Evolutionary conservation across 768 basidiomycete genomes (phyloP).

Genomic region (Serendipita sp.): DNA sequence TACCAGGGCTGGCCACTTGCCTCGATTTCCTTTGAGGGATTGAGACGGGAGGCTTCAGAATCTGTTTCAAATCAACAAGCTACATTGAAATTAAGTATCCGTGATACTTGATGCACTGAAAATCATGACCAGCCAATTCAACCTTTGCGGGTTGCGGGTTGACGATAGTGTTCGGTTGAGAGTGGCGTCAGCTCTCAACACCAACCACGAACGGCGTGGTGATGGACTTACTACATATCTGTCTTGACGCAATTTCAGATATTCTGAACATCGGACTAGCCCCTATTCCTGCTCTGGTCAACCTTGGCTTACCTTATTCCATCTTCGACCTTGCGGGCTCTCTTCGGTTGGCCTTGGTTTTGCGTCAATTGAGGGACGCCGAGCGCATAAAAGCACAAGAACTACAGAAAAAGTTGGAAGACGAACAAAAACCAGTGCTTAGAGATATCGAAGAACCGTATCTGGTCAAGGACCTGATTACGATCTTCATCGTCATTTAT

Average conservation of each 20-base stretch:
- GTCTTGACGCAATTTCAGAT: not conserved
- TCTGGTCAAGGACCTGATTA: conserved; percentile 37
- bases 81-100: too few species aligned
- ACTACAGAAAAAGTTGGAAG: conserved; percentile 18
- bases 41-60: too few species aligned
- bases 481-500: conserved; percentile 25
- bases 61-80: too few species aligned
- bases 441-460: conserved; percentile 30
- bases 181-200: too few species aligned
- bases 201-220: too few species aligned
- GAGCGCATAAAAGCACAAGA: conserved; percentile 26
- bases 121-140: too few species aligned
- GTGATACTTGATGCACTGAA: too few species aligned
- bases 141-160: too few species aligned
- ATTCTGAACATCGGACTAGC: not conserved
- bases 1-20: too few species aligned
- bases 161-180: too few species aligned
- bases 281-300: not conserved
- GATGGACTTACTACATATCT: not conserved
- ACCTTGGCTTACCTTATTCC: not conserved
- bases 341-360: conserved; percentile 47
- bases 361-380: conserved; percentile 48
- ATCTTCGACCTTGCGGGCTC: conserved; percentile 48
- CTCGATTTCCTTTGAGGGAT: too few species aligned
- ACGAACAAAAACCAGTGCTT: conserved; percentile 10